Base-by-base conservation (phyloP, 768 basidiomycete genomes). In the Auriscalpium microsporum region DNA sequence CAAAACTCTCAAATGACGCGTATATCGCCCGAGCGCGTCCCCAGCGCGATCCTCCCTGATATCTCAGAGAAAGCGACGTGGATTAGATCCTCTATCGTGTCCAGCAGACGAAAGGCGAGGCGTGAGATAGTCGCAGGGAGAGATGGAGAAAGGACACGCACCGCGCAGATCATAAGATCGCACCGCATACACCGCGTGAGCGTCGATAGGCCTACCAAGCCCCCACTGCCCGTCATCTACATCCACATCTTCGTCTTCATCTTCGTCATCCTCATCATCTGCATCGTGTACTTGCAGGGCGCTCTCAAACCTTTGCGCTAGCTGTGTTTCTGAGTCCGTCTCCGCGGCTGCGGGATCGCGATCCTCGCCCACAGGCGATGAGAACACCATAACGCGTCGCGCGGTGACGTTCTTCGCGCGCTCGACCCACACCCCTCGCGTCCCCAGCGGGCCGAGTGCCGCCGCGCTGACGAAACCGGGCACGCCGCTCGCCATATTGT, bases 361-460 rank as follows among this genome's bases (percentile, higher is more conserved):
- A 17, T 8, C 17, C 2, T 21, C 54, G 19, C 21, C 47, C 17
- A 45, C 13, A 37, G 52, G 38, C 48, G 64, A 53, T 13, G 57
- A 48, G 57, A 79, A 80, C 1, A 76, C 74, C 35, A 77, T 69
- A 2, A 82, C 70, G 42, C 77, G 72, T 36, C 78, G 63, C n/a
- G 65, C 51, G 14, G 73, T 73, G 50, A 69, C 75, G 13, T 71
- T 68, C 34, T 75, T 65, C 60, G 69, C 70, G 16, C 81, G 72
- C 64, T 82, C 79, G 6, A 82, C 67, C 81, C 82, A 84, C 5
- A 81, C 67, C 4, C 78, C 81, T 3, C 81, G 73, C 50, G 70
- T 74, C 0, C 76, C 79, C 56, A 77, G 72, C 0, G 72, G 65
- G 7, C 81, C 81, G 3, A 83, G 61, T 2, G 68, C 65, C 58